Evolutionary conservation across 495 filamentous ascomycete genomes (phyloP).

Genomic region (Aspergillus campestris): DNA sequence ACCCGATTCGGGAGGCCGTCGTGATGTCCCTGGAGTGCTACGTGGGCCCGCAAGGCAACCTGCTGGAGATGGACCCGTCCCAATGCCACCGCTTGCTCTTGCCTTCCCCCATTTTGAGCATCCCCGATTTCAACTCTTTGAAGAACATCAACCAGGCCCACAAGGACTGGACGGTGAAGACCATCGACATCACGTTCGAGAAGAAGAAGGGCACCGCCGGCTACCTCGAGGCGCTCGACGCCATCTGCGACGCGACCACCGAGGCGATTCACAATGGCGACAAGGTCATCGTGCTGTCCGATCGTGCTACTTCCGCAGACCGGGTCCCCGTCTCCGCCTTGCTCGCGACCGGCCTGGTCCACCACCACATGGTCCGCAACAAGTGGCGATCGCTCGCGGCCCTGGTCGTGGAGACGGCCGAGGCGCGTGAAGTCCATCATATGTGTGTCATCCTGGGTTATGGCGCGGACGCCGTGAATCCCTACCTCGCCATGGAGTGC

Average conservation of each 20-base stretch:
- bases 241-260: constrained; percentile 79
- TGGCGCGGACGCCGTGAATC: constrained; percentile 92
- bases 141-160: constrained; percentile 69
- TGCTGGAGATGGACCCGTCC: constrained; percentile 86
- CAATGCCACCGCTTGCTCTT: constrained; percentile 85
- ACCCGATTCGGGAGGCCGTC: constrained; percentile 95
- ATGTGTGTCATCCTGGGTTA: constrained; percentile 97
- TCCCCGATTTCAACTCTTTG: constrained; percentile 86
- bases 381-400: constrained; percentile 91
- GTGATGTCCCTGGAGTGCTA: constrained; percentile 99
- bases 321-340: constrained; percentile 84
- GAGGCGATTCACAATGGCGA: constrained; percentile 79
- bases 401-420: constrained; percentile 85
- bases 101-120: constrained; percentile 83
- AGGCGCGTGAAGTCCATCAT: constrained; percentile 97
- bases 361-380: constrained; percentile 95
- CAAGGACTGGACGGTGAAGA: constrained; percentile 80
- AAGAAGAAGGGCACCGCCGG: constrained; percentile 78
- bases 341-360: constrained; percentile 87
- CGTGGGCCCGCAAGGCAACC: constrained; percentile 93
- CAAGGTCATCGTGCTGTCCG: constrained; percentile 84
- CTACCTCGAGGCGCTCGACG: constrained; percentile 83
- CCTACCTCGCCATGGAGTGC: constrained; percentile 95
- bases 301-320: constrained; percentile 76
- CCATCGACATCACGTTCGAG: constrained; percentile 95